Evolutionary conservation across 345 rosid genomes (phyloP).

Genomic region (Salix suchowensis): DNA sequence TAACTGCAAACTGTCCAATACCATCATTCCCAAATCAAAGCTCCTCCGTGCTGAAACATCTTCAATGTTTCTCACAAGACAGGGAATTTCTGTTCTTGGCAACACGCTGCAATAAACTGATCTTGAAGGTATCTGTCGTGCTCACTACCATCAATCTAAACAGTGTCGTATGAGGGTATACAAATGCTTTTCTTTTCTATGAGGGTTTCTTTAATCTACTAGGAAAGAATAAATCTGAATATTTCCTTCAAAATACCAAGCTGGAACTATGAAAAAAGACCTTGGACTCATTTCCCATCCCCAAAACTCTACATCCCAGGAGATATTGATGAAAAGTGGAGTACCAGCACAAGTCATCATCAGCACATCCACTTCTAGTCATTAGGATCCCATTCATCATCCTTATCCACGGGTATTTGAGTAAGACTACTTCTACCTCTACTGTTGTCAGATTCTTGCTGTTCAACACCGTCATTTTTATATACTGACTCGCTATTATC

Average conservation of each 20-base stretch:
- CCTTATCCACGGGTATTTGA: constrained; percentile 49
- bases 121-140: neutral
- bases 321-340: constrained; percentile 25
- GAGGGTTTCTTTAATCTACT: constrained; percentile 28
- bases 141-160: constrained; percentile 8
- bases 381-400: constrained; percentile 95
- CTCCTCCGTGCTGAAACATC: neutral
- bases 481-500: constrained; percentile 59
- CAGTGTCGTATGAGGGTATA: constrained; percentile 24
- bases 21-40: neutral
- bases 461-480: constrained; percentile 47
- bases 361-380: constrained; percentile 46
- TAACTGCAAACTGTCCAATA: neutral
- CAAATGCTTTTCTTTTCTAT: constrained; percentile 26
- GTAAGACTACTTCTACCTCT: constrained; percentile 39
- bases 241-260: constrained; percentile 30
- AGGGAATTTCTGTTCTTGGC: neutral
- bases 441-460: constrained; percentile 50
- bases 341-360: constrained; percentile 10
- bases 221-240: constrained; percentile 41
- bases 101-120: constrained; percentile 7
- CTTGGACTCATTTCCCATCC: constrained; percentile 15
- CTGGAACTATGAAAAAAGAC: constrained; percentile 25
- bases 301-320: constrained; percentile 27
- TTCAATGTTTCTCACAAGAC: neutral